Evolutionary conservation across 2,329 filamentous ascomycete genomes (phyloP).

Genomic region (Helminthosporium solani): DNA sequence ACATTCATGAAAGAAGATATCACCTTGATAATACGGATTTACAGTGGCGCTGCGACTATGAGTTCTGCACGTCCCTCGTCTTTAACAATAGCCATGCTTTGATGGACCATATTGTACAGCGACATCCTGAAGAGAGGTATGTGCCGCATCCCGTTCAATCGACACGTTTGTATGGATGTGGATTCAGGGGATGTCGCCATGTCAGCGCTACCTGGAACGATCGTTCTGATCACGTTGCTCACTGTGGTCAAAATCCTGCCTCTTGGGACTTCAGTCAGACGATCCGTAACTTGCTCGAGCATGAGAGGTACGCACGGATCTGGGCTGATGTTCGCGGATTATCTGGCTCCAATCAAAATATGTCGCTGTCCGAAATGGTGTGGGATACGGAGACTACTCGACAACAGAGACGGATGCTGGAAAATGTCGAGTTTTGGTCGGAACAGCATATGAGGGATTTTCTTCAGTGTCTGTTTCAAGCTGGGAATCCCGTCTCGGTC

Average conservation of each 20-base stretch:
- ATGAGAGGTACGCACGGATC: neutral
- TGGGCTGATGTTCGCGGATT: conserved; percentile 6
- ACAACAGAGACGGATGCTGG: conserved; percentile 8
- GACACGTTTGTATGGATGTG: conserved; percentile 9
- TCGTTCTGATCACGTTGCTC: conserved; percentile 11
- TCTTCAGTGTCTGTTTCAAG: conserved; percentile 9
- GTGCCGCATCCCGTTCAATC: neutral
- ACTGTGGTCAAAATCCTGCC: conserved; percentile 3
- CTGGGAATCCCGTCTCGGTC: too few species aligned
- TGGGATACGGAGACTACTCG: conserved; percentile 10
- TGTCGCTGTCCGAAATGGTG: conserved; percentile 2
- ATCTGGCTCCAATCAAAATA: conserved; percentile 2
- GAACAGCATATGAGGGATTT: neutral
- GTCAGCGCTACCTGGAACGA: conserved; percentile 7
- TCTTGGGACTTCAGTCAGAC: conserved; percentile 11
- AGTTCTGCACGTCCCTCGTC: conserved; percentile 1
- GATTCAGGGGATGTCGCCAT: conserved; percentile 9
- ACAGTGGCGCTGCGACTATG: conserved; percentile 9
- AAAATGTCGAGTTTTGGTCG: conserved; percentile 3
- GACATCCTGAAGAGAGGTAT: conserved; percentile 4
- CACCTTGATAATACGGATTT: conserved; percentile 6
- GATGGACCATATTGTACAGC: conserved; percentile 7
- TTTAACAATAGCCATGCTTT: conserved; percentile 6
- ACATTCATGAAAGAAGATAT: conserved; percentile 9
- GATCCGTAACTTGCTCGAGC: conserved; percentile 10